Evolutionary conservation across 306 rosid genomes (phyloP), one percentile per base, ranked within the genome.

Genomic region (Hippophae rhamnoides): DNA sequence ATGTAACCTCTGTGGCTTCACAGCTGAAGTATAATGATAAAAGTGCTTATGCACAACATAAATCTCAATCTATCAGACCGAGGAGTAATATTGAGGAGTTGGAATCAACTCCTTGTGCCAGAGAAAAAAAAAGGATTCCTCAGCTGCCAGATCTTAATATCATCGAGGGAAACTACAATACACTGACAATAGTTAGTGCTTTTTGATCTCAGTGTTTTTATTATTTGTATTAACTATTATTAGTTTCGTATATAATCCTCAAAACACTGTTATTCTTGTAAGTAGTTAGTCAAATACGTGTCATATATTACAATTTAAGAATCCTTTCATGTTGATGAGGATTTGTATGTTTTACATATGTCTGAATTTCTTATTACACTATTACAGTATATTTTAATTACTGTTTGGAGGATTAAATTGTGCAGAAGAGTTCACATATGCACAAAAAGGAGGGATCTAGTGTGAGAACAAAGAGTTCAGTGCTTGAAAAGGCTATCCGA

Each of bases 401-500:
- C 41, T 18, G 23, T 62, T 65, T 69, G 66, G 54, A 71, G 3
- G 69, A 57, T 41, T 51, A 57, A 69, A 43, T 71, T 61, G 40
- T 76, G 89, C 94, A 92, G 99, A 92, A 85, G 74, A 62, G 70
- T 43, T 73, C 83, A 42, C 71, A 71, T 70, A 51, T 52, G 74
- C 79, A 64, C 76, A 84, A 75, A 86, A 88, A 79, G 82, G 99
- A 92, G 46, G 96, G 99, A 40, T 76, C 95, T 56, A 88, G 76
- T 69, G 76, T 60, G 31, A 82, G 88, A 76, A 84, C 99, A 60
- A 85, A 84, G 74, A 64, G 83, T 70, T 88, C 99, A 48, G 67
- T 82, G 78, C 96, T 92, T 54, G 99, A 92, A 75, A 88, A 82
- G 81, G 83, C 99, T 73, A 83, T 92, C 60, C 75, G 86, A 54